Percentiles rank a stretch among this genome's conserved stretches.
Evolutionary conservation across 352 stramenopile genomes (phyloP).

Genomic region (Pythium phragmiticola): DNA sequence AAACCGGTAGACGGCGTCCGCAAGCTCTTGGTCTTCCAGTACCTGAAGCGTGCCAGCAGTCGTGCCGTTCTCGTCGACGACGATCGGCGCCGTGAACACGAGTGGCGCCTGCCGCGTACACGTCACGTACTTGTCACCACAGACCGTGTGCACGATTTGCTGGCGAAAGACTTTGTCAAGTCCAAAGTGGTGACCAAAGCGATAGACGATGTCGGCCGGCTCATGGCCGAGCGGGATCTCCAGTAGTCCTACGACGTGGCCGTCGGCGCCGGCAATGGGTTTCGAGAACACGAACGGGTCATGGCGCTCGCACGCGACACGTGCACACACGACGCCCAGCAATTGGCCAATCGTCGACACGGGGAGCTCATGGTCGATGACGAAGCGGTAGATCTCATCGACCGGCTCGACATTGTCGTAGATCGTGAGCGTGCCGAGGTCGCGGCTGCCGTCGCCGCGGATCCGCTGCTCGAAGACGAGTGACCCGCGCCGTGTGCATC

Average conservation of each 20-base stretch:
- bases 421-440: conserved; percentile 58
- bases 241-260: conserved; percentile 39
- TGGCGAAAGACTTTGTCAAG: conserved; percentile 39
- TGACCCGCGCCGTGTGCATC: conserved; percentile 41
- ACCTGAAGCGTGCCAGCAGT: conserved; percentile 38
- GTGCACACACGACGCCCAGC: conserved; percentile 33
- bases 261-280: conserved; percentile 33
- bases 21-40: conserved; percentile 67
- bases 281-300: conserved; percentile 54
- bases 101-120: conserved; percentile 45
- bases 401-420: conserved; percentile 65
- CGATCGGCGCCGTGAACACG: conserved; percentile 56
- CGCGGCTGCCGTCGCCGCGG: conserved; percentile 12
- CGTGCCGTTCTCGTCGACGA: conserved; percentile 47
- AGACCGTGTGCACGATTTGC: conserved; percentile 51
- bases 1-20: conserved; percentile 65
- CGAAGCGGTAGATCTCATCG: conserved; percentile 71
- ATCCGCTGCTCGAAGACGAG: conserved; percentile 53
- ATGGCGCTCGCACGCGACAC: conserved; percentile 37
- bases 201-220: conserved; percentile 49
- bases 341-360: conserved; percentile 41
- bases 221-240: conserved; percentile 54
- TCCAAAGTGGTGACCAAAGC: conserved; percentile 39
- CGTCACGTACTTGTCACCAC: conserved; percentile 46
- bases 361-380: conserved; percentile 46